phyloP scores from a whole-genome alignment of 306 rosid species.

The Chamaecrista fasciculata region DNA sequence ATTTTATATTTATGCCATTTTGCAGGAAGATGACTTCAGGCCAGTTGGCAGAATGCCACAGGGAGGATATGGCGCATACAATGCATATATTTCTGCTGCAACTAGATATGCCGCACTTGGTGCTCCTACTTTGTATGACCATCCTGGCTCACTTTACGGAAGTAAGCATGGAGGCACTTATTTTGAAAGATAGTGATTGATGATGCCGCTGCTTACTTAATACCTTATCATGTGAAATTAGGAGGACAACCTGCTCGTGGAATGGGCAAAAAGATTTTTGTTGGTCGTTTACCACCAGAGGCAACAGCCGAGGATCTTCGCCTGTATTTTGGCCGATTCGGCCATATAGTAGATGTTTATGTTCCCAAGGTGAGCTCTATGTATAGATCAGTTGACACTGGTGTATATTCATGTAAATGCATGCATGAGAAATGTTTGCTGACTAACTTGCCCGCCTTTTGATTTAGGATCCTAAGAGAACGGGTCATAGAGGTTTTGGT shows the following conservation, averaged over 20 bases:
- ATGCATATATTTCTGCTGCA: slow-evolving; percentile 87
- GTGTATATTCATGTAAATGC: neutral
- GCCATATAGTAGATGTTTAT: slow-evolving; percentile 83
- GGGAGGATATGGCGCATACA: slow-evolving; percentile 93
- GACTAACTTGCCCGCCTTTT: slow-evolving; percentile 15
- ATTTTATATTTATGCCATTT: slow-evolving; percentile 26
- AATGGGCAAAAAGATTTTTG: slow-evolving; percentile 75
- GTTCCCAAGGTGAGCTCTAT: slow-evolving; percentile 71
- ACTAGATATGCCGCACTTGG: slow-evolving; percentile 96
- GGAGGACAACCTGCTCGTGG: slow-evolving; percentile 78
- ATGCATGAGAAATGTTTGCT: slow-evolving; percentile 9
- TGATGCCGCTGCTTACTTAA: slow-evolving; percentile 21
- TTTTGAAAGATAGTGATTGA: slow-evolving; percentile 13
- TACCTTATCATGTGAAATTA: slow-evolving; percentile 32
- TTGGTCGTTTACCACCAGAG: slow-evolving; percentile 88
- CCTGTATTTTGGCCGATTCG: slow-evolving; percentile 91
- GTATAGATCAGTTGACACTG: neutral
- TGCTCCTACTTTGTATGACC: slow-evolving; percentile 90
- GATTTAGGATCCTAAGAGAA: slow-evolving; percentile 78
- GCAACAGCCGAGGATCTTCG: slow-evolving; percentile 87
- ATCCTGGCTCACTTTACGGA: slow-evolving; percentile 74
- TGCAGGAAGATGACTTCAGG: slow-evolving; percentile 87
- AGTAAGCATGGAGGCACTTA: slow-evolving; percentile 48
- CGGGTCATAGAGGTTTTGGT: slow-evolving; percentile 96
- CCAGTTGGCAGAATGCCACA: slow-evolving; percentile 67